Evolutionary conservation across 495 filamentous ascomycete species (phyloP), one percentile per base, ranked within the genome.

Genomic region (Penicillium manginii): DNA sequence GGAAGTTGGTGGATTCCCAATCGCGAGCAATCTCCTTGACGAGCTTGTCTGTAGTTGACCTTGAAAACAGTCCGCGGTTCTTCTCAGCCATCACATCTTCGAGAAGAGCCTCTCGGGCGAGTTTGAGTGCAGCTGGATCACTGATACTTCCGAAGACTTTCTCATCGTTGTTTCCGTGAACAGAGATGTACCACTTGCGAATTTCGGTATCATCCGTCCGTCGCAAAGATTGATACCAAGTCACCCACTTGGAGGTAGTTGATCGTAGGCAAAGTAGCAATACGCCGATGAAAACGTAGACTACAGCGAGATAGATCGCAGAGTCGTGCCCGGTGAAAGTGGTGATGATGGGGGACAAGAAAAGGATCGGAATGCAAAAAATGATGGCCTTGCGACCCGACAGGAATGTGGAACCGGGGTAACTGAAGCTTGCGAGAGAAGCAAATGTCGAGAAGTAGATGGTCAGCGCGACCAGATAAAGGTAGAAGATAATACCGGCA

Each of bases 1-100:
- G 72, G 45, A 86, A 85, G 49, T 83, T 71, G n/a, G 83, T 86
- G 0, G 83, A 75, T 35, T 81, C 77, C 74, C 81, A 85, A 50
- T 84, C 78, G 6, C 67, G 66, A 15, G 79, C 77, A 50, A 87
- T 71, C 52, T 79, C 69, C 12, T 68, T 65, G 18, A 87, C 78
- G 7, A 86, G 60, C 8, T 61, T 54, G 59, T 83, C 81, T 3
- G 68, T 66, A 17, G 73, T 78, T 5, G 74, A 21, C 39, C 71
- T 77, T 11, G 64, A 56, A 64, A 79, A 81, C 31, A 78, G 70
- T 2, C 73, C 59, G 15, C 80, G 78, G 2, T 65, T 61, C 6
- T 66, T 73, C 61, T 85, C 82, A 14, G 70, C 62, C 26, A 71
- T 51, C 4, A 86, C 74, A 21, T 78, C 81, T 14, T 67, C 63